Base-by-base conservation (phyloP, 306 rosid genomes). In the Corylus heterophylla region DNA sequence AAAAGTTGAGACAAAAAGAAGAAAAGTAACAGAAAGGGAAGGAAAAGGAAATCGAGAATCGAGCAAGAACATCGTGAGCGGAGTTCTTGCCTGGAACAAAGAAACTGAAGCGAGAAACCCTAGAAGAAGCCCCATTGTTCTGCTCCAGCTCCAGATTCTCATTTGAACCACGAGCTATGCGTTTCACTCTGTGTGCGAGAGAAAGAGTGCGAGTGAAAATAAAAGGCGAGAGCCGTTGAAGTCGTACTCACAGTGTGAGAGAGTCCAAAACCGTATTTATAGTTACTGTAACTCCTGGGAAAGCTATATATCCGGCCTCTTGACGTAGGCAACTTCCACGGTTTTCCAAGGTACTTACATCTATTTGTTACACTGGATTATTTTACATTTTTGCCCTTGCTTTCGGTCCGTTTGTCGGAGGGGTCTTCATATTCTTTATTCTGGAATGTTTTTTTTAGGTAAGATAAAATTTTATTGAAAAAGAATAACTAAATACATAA, bases 41-140 rank as follows among this genome's bases (percentile, higher is more conserved):
- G 47, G 3, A 66, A 48, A 71, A 61, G 29, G 7, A 70, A 74
- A 14, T 20, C 4, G 18, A 52, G 25, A 52, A 61, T 11, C 8
- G 44, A 12, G 45, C 67, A 35, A 35, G 64, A 72, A 69, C 0
- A 76, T 27, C 69, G 22, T 51, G 45, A 18, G 12, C 39, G 54
- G 78, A 86, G 72, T 7, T 55, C 75, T 82, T 87, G 92, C 97
- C 97, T 88, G 97, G 35, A 89, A 79, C 16, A 89, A 82, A 78
- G n/a, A 85, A 7, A 87, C 1, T 2, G 62, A 69, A 14, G 27
- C 16, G 79, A 88, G n/a, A 75, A 84, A 71, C 78, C 87, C 84
- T 69, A 83, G 75, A 35, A 77, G 90, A 85, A 82, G 76, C 62
- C 75, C 86, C 97, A 93, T 91, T 47, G 45, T 39, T 11, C 42